phyloP scores from a whole-genome alignment of 768 basidiomycete genomes.

The Suillus subaureus region DNA sequence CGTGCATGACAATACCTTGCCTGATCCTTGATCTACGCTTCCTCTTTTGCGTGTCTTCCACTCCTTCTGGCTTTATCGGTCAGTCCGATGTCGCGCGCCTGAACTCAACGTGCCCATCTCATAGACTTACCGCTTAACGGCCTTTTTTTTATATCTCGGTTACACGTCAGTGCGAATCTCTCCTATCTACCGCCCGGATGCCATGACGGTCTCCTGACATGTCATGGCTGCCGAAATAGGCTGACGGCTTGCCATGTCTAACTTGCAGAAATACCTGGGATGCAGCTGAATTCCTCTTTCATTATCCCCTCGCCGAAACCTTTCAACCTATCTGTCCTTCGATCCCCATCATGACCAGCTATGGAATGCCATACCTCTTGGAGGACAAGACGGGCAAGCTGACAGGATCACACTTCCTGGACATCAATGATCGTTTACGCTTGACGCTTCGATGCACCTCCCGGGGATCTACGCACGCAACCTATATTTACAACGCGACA shows the following conservation, averaged over 20 bases:
- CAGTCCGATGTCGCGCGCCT: slow-evolving; percentile 15
- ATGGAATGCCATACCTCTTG: slow-evolving; percentile 62
- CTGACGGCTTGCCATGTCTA: slow-evolving; percentile 12
- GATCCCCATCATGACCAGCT: slow-evolving; percentile 39
- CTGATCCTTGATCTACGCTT: slow-evolving; percentile 16
- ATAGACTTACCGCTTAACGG: slow-evolving; percentile 14
- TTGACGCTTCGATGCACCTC: slow-evolving; percentile 52
- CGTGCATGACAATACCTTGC: slow-evolving; percentile 14
- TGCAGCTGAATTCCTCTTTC: slow-evolving; percentile 3
- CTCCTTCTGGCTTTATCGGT: slow-evolving; percentile 12
- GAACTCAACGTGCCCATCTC: slow-evolving; percentile 19
- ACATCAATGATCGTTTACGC: slow-evolving; percentile 62
- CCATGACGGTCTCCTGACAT: slow-evolving; percentile 20
- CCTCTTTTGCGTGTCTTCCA: slow-evolving; percentile 20
- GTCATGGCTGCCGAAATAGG: slow-evolving; percentile 27
- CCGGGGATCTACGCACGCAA: slow-evolving; percentile 41
- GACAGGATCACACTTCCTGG: slow-evolving; percentile 58
- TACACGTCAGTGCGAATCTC: slow-evolving; percentile 17
- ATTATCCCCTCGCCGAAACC: slow-evolving; percentile 8
- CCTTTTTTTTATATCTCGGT: slow-evolving; percentile 22
- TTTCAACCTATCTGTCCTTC: slow-evolving; percentile 15
- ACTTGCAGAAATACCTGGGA: slow-evolving; percentile 28
- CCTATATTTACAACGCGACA: slow-evolving; percentile 53
- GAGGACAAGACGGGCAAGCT: slow-evolving; percentile 62
- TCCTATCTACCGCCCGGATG: slow-evolving; percentile 20